These are phyloP conservation scores for Chaetomium tenue DNA, from an alignment of 495 filamentous ascomycete genomes.

Conservation along the genomic window DNA sequence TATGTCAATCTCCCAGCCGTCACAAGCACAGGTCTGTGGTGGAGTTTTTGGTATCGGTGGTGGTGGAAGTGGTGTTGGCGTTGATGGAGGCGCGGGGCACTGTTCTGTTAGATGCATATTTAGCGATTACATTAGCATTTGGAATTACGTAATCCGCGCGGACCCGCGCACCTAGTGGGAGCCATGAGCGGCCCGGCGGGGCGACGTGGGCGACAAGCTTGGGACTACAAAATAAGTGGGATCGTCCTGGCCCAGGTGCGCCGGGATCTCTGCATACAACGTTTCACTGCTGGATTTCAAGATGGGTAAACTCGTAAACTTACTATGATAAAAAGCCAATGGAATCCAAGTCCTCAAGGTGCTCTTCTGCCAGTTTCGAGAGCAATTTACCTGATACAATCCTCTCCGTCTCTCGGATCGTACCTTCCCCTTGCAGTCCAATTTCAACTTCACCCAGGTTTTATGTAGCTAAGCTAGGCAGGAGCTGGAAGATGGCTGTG, in stretches of 20 bases:
- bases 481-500: background rate
- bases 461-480: conserved; percentile 6
- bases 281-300: background rate
- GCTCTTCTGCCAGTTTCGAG: background rate
- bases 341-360: background rate
- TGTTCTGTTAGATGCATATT: too few relatives aligned
- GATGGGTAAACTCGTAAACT: too few relatives aligned
- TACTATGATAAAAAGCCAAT: too few relatives aligned
- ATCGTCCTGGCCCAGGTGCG: background rate
- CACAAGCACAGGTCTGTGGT: too few relatives aligned
- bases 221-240: background rate
- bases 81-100: too few relatives aligned
- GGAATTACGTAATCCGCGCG: too few relatives aligned
- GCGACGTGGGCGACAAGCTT: background rate
- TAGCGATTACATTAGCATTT: too few relatives aligned
- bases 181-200: background rate
- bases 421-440: background rate
- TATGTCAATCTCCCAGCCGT: too few relatives aligned
- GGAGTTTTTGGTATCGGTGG: too few relatives aligned
- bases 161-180: too few relatives aligned
- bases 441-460: background rate
- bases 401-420: background rate
- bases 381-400: background rate
- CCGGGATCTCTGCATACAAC: too few relatives aligned
- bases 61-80: too few relatives aligned